These are phyloP conservation scores for Agastache rugosa DNA, from an alignment of 257 asterid genomes.

Conservation along the genomic window DNA sequence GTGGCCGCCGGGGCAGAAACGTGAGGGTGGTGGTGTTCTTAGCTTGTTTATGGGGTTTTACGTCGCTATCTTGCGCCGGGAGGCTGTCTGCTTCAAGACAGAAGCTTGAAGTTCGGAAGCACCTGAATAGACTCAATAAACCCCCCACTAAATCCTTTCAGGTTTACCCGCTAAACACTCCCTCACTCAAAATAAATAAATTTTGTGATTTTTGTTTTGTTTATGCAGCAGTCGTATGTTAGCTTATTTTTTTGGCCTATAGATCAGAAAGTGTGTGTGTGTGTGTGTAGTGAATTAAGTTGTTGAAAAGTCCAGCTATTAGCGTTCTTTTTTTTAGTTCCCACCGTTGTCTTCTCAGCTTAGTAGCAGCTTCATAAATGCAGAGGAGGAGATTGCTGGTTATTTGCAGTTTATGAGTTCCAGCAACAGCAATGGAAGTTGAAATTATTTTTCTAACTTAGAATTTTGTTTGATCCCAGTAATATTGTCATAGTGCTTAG, in stretches of 20 bases:
- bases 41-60: slow-evolving; percentile 46
- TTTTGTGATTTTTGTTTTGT: not conserved
- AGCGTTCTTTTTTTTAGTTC: not conserved
- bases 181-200: not conserved
- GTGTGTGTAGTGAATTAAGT: not conserved
- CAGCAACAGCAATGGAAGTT: too few species aligned
- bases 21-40: slow-evolving; percentile 38
- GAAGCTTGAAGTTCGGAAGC: slow-evolving; percentile 69
- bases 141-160: slow-evolving; percentile 64
- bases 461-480: not conserved
- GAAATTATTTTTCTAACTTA: not conserved
- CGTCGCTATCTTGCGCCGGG: slow-evolving; percentile 55
- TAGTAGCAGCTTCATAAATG: not conserved
- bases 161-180: slow-evolving; percentile 38
- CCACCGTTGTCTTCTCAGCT: not conserved
- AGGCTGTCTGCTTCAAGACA: slow-evolving; percentile 56
- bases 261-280: slow-evolving; percentile 2
- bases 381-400: not conserved
- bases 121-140: slow-evolving; percentile 75
- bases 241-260: not conserved
- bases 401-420: slow-evolving; percentile 10
- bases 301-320: not conserved
- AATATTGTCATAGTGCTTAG: slow-evolving; percentile 8
- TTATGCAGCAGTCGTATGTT: not conserved
- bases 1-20: slow-evolving; percentile 33